Percentiles rank a stretch among this genome's conserved stretches.
Evolutionary conservation across 352 stramenopile species (phyloP).

Genomic region (Pseudoperonospora humuli): DNA sequence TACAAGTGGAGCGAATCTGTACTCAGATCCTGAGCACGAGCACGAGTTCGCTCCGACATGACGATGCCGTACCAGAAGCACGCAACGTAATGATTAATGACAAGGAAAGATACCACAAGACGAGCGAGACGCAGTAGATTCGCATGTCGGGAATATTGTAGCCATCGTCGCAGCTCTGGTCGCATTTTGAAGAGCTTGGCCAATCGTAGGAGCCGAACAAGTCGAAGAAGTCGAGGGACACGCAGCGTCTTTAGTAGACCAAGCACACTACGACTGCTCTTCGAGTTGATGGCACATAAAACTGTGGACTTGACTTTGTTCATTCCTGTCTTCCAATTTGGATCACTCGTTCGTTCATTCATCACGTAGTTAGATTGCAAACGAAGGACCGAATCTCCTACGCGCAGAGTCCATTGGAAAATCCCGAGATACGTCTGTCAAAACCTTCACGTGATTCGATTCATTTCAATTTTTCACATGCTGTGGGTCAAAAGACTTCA

Average conservation of each 20-base stretch:
- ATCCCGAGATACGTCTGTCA: not conserved
- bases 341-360: too few relatives aligned
- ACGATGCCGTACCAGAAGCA: conserved; percentile 70
- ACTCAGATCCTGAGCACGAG: conserved; percentile 20
- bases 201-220: conserved; percentile 57
- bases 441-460: not conserved
- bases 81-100: conserved; percentile 74
- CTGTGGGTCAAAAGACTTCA: conserved; percentile 14
- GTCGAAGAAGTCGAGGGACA: conserved; percentile 53
- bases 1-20: conserved; percentile 37
- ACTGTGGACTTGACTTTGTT: too few relatives aligned
- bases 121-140: conserved; percentile 65
- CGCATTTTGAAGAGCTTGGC: conserved; percentile 70
- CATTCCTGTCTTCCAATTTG: too few relatives aligned
- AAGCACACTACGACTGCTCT: conserved; percentile 51
- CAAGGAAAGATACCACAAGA: conserved; percentile 55
- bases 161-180: conserved; percentile 63
- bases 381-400: too few relatives aligned
- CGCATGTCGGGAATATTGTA: conserved; percentile 74
- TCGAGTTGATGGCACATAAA: conserved; percentile 43
- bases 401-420: not conserved
- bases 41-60: conserved; percentile 45
- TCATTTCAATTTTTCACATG: conserved; percentile 5
- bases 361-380: conserved; percentile 26
- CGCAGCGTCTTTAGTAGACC: conserved; percentile 63